phyloP scores from a whole-genome alignment of 2,329 filamentous ascomycete genomes.

The Aspergillus persii region DNA sequence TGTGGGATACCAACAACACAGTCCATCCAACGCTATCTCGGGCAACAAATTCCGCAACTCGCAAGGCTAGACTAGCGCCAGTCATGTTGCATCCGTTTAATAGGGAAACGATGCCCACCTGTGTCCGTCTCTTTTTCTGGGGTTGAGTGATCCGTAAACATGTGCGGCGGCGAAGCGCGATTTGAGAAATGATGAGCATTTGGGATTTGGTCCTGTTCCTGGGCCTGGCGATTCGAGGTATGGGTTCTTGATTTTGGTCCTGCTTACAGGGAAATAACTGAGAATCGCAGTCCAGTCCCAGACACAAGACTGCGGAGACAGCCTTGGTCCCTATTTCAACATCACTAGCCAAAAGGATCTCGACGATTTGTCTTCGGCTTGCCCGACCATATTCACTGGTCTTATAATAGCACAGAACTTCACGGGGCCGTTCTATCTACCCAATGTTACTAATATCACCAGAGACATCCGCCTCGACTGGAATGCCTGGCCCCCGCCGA shows the following conservation, averaged over 20 bases:
- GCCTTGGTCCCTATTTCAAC: not conserved
- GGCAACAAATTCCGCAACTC: not conserved
- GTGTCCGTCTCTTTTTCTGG: not conserved
- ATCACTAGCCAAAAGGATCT: not conserved
- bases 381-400: not conserved
- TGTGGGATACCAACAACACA: no score
- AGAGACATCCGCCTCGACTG: not conserved
- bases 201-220: not conserved
- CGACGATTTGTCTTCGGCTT: not conserved
- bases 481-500: not conserved
- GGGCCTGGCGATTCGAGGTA: not conserved
- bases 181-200: not conserved
- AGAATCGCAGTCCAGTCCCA: not conserved
- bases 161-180: not conserved
- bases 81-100: not conserved
- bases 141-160: not conserved
- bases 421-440: not conserved
- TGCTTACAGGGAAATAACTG: not conserved
- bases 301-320: no score
- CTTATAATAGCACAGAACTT: not conserved
- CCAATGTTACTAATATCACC: not conserved
- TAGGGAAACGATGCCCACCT: not conserved
- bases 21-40: not conserved
- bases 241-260: not conserved
- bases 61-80: not conserved